Evolutionary conservation across 1,139 yeast genomes (phyloP).

Genomic region (Hansenula lynferdii): DNA sequence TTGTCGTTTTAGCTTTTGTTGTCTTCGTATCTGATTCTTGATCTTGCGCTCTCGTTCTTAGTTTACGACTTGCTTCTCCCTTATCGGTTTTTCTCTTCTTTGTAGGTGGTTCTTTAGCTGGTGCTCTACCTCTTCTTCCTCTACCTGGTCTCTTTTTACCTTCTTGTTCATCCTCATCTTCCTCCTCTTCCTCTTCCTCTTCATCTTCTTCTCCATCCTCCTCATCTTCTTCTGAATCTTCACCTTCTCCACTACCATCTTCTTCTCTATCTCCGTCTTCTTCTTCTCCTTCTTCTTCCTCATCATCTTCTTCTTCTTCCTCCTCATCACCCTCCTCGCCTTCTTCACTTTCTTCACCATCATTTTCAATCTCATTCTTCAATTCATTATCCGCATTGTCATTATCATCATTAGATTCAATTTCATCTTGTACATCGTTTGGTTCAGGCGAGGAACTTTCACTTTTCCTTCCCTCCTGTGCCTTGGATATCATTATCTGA

Average conservation of each 20-base stretch:
- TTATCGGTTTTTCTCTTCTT: constrained; percentile 1
- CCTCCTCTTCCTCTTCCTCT: too few species aligned
- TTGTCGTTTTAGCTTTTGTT: neutral
- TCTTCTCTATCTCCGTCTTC: constrained; percentile 1
- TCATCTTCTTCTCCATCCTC: too few species aligned
- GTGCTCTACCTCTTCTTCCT: constrained; percentile 6
- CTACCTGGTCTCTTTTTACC: too few species aligned
- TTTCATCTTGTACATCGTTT: constrained; percentile 11
- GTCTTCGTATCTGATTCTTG: too few species aligned
- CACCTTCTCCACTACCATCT: constrained; percentile 6
- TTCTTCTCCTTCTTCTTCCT: constrained; percentile 3
- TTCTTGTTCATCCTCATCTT: too few species aligned
- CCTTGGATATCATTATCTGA: constrained; percentile 34
- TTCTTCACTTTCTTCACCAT: constrained; percentile 4
- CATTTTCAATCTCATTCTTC: constrained; percentile 1
- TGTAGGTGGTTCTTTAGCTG: neutral
- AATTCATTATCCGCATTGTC: constrained; percentile 6
- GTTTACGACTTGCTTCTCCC: constrained; percentile 4
- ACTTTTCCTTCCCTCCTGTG: constrained; percentile 20
- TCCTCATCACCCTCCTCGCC: constrained; percentile 26
- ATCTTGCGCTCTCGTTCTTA: neutral
- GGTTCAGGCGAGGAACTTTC: neutral
- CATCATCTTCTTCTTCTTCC: constrained; percentile 10
- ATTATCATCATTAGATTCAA: constrained; percentile 1
- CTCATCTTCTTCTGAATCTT: too few species aligned